phyloP scores from a whole-genome alignment of 257 asterid species.

The Fraxinus quadrangulata region DNA sequence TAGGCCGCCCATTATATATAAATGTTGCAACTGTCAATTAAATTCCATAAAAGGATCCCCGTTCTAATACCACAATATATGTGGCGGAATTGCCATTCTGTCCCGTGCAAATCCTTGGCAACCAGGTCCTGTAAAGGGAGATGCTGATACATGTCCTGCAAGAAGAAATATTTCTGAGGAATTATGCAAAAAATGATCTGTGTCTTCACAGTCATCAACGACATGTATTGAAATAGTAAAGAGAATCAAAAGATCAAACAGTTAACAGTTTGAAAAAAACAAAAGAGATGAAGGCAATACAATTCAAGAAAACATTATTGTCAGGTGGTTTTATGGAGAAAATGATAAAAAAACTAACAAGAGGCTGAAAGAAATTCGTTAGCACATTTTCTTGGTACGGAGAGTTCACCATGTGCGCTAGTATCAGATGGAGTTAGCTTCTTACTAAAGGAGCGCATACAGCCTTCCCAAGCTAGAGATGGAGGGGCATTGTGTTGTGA shows the following conservation, averaged over 20 bases:
- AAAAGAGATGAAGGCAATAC: neutral
- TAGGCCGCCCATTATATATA: no score
- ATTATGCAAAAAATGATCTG: neutral
- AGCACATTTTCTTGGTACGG: neutral
- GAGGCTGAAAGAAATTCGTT: neutral
- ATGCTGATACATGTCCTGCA: slow-evolving; percentile 7
- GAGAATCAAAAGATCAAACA: neutral
- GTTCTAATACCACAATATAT: slow-evolving; percentile 8
- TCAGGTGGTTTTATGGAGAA: neutral
- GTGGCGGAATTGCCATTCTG: slow-evolving; percentile 19
- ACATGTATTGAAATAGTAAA: neutral
- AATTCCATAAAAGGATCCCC: neutral
- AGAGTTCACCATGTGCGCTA: neutral
- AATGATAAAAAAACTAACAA: neutral
- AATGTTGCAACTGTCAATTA: no score
- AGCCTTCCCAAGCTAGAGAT: neutral
- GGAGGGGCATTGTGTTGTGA: neutral
- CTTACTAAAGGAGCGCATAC: neutral
- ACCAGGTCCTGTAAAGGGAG: slow-evolving; percentile 10
- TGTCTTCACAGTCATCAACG: neutral
- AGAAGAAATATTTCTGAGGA: neutral
- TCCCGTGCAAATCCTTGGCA: slow-evolving; percentile 14
- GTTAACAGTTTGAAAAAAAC: neutral
- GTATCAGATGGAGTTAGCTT: neutral
- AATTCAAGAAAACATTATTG: neutral